Evolutionary conservation across 2,329 filamentous ascomycete species (phyloP), one percentile per base, ranked within the genome.

Genomic region (Aspergillus fischeri): DNA sequence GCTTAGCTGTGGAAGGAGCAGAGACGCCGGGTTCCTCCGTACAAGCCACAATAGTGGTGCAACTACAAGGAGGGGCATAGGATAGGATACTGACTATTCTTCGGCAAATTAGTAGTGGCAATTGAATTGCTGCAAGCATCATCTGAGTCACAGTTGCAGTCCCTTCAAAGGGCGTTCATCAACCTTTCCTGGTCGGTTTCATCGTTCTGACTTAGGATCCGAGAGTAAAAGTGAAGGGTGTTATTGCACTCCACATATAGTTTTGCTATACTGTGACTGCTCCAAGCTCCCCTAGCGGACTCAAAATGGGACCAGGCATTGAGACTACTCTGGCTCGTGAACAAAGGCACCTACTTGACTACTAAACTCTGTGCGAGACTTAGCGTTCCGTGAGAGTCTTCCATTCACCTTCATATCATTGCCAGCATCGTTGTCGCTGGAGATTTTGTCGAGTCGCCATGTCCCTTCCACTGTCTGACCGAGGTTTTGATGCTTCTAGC

Each of bases 381-480:
- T 25, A 24, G 21, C 24, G 14, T 47, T 27, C 11, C 21, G 24
- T 17, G 11, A 7, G 2, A 7, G 14, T 24, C 44, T 47, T 44
- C 14, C 24, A 27, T 21, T 27, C 44, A 24, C 14, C 44, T 25
- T 6, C 21, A n/a, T 47, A 14, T n/a, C 9, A 25, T 25, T 47
- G 4, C 44, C 11, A 47, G 24, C 3, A 47, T 25, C 6, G 3
- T 25, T 47, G 20, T 47, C 21, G 6, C 27, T 17, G 44, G 11
- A 25, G 21, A 24, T 27, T 14, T 47, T 14, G 20, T 21, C 21
- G 11, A 52, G 8, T 44, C 42, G 49, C 47, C 24, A 62, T 65
- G 59, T 53, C 54, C 51, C 47, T 50, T 9, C 49, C 55, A 53
- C 53, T 52, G 42, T 54, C 49, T 49, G 14, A 38, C 28, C 51